These are phyloP conservation scores for Thamnidium elegans DNA, from an alignment of 192 early-diverging fungal species.

Conservation along the genomic window DNA sequence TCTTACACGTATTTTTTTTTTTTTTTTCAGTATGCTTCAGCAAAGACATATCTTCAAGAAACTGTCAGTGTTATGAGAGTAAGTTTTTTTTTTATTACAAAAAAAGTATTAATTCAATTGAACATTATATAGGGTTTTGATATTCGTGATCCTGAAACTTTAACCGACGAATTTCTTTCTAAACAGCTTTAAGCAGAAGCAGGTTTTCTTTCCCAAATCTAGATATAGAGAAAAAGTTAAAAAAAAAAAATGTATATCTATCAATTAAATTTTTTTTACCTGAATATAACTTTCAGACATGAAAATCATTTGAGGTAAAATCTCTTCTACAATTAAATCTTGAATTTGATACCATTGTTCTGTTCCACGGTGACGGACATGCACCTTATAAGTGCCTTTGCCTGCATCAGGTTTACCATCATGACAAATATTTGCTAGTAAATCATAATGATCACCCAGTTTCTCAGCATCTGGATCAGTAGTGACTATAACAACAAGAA, in stretches of 20 bases:
- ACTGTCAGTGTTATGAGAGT: constrained; percentile 65
- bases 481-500: constrained; percentile 38
- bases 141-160: constrained; percentile 61
- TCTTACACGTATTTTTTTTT: constrained; percentile 2
- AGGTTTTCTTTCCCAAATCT: constrained; percentile 37
- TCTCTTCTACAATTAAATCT: constrained; percentile 89
- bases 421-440: constrained; percentile 91
- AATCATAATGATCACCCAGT: constrained; percentile 64
- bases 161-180: constrained; percentile 68
- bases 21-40: constrained; percentile 69
- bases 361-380: constrained; percentile 69
- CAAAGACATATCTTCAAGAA: constrained; percentile 60
- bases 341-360: constrained; percentile 96
- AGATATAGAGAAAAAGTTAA: neutral
- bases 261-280: constrained; percentile 48
- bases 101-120: neutral
- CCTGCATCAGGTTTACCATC: constrained; percentile 69
- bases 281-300: constrained; percentile 91
- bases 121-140: constrained; percentile 55
- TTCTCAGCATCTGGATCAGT: constrained; percentile 46
- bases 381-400: constrained; percentile 78
- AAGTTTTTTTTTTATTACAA: neutral
- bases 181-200: constrained; percentile 41
- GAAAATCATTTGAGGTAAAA: constrained; percentile 93
- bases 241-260: neutral